Percentiles rank a stretch among this genome's conserved stretches.
These are phyloP conservation scores for Amaranthus hypochondriacus DNA, from an alignment of 148 eudicot species.

Conservation along the genomic window DNA sequence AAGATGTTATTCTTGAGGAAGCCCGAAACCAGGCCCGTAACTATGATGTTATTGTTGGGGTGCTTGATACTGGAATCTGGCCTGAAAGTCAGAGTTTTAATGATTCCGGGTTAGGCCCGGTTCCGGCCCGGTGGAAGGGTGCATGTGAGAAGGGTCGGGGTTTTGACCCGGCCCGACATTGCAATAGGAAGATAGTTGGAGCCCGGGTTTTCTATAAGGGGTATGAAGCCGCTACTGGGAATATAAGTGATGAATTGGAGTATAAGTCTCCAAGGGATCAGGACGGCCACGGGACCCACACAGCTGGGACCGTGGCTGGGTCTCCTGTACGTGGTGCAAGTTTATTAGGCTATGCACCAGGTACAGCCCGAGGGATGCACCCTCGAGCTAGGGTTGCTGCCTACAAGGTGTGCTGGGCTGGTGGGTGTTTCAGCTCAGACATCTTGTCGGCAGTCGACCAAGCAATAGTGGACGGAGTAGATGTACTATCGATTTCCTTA, in stretches of 20 bases:
- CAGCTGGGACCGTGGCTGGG: conserved; percentile 86
- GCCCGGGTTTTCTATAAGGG: conserved; percentile 71
- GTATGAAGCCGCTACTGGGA: conserved; percentile 77
- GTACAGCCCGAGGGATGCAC: conserved; percentile 86
- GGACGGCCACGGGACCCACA: conserved; percentile 92
- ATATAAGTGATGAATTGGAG: conserved; percentile 55
- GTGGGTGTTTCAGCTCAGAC: conserved; percentile 95
- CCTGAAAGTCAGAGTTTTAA: conserved; percentile 91
- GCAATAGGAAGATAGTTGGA: conserved; percentile 68
- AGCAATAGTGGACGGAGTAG: conserved; percentile 78
- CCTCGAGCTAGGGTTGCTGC: conserved; percentile 74
- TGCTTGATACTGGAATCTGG: conserved; percentile 92
- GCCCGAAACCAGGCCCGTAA: conserved; percentile 12
- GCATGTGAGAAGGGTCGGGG: conserved; percentile 62
- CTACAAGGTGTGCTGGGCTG: conserved; percentile 92
- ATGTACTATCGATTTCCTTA: conserved; percentile 75
- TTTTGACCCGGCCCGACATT: conserved; percentile 44
- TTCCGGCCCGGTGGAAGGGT: conserved; percentile 74
- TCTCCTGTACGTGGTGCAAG: conserved; percentile 66
- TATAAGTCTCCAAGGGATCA: conserved; percentile 77
- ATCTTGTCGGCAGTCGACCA: conserved; percentile 76
- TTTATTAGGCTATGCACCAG: conserved; percentile 69
- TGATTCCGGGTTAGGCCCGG: conserved; percentile 47
- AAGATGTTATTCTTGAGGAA: conserved; percentile 22
- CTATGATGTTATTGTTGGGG: conserved; percentile 74